These are phyloP conservation scores for Cystobasidium ongulense DNA, from an alignment of 768 basidiomycete genomes.

Conservation along the genomic window DNA sequence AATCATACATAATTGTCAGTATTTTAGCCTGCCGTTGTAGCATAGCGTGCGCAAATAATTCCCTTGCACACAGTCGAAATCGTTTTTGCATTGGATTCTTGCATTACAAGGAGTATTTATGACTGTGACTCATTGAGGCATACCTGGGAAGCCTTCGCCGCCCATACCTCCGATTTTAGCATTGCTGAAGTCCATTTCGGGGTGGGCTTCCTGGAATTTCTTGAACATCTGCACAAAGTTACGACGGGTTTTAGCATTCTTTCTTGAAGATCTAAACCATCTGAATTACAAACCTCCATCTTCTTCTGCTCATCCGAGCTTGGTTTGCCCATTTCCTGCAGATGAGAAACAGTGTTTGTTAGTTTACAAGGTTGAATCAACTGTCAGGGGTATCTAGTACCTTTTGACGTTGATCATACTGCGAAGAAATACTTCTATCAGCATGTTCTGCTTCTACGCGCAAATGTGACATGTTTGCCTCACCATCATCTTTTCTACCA, in stretches of 20 bases:
- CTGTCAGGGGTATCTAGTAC: slow-evolving; percentile 34
- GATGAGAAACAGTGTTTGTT: neutral
- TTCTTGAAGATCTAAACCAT: no score
- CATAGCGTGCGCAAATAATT: neutral
- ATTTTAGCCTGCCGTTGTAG: no score
- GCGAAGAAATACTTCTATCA: neutral
- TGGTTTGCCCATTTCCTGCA: slow-evolving; percentile 41
- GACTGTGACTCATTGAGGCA: neutral
- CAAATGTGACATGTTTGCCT: slow-evolving; percentile 41
- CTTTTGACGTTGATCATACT: slow-evolving; percentile 50
- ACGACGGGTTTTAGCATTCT: no score
- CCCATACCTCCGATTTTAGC: slow-evolving; percentile 24
- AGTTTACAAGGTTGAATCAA: neutral
- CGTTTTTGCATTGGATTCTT: no score
- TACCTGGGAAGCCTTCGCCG: neutral
- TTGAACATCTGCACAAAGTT: slow-evolving; percentile 56
- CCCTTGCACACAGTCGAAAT: no score
- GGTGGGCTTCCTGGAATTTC: slow-evolving; percentile 82
- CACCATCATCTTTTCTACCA: slow-evolving; percentile 99
- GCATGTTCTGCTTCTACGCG: neutral
- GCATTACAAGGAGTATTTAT: no score
- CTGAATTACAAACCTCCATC: slow-evolving; percentile 33
- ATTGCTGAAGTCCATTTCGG: slow-evolving; percentile 88
- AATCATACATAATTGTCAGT: no score
- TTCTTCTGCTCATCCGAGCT: slow-evolving; percentile 41